Base-by-base conservation (phyloP, 768 basidiomycete species). In the Tephrocybe sp. region DNA sequence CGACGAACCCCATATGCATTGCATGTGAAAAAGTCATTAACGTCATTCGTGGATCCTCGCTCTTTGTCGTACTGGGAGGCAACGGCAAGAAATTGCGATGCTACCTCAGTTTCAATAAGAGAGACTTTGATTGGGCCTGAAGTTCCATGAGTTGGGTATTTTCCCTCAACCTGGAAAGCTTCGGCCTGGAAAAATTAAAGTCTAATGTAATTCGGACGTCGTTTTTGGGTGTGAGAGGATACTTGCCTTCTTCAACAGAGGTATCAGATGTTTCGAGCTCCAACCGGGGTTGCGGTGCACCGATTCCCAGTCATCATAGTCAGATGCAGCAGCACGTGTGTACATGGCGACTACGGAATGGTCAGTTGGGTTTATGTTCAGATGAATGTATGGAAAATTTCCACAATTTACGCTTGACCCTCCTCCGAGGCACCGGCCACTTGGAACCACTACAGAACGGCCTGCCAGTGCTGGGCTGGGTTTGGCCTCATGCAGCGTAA, bases 251-350 rank as follows among this genome's bases (percentile, higher is more conserved):
- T 68, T 76, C 24, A 83, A 53, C 12, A 84, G 64, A 0, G 84
- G 83, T 24, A 86, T 74, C 4, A 87, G 58, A 22, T 79, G 68
- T 41, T 71, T 66, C 0, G 79, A 78, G 4, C 81, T 70, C 85
- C 85, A 87, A 1, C 83, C 84, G 1, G 74, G 63, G 58, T 85
- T 84, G 3, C 69, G 70, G 21, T 77, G 62, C 2, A 68, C 60
- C 1, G 50, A 65, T 57, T 77, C 75, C 84, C 84, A 86, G 42
- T 79, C 79, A 53, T 87, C 80, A 41, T 79, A 84, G 58, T 87
- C 85, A 0, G 82, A 84, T 1, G 80, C 77, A 7, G 78, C 63
- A 12, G 80, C 76, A 21, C 84, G 75, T 0, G 74, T 77, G 53
- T 84, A 86, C 70, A 79, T 71, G 60, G 72, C 71, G 51, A 75